Conservation (phyloP, 1,284 basidiomycete genomes). For the Chiua sp. region DNA sequence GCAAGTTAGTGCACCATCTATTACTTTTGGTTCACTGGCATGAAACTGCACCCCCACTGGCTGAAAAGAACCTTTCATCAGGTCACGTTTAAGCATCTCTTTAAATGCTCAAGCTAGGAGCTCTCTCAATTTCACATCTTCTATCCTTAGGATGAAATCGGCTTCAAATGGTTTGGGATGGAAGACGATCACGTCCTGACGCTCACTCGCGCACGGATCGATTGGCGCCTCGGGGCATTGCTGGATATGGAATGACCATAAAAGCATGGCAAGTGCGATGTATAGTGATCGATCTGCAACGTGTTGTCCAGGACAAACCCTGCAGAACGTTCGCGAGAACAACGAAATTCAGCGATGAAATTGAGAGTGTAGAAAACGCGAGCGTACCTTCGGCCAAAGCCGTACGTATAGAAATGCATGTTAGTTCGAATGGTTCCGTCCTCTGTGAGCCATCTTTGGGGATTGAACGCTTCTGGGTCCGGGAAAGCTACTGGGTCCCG, state of each 20-base stretch:
- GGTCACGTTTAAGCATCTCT: too few species aligned
- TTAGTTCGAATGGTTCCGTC: constrained; percentile 55
- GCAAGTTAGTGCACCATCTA: too few species aligned
- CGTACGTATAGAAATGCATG: constrained; percentile 57
- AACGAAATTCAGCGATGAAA: too few species aligned
- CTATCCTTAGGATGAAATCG: constrained; percentile 7
- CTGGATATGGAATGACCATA: constrained; percentile 19
- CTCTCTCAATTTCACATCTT: constrained; percentile 5
- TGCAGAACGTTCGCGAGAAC: too few species aligned
- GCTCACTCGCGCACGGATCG: constrained; percentile 6
- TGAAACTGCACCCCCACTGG: too few species aligned
- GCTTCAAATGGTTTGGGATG: constrained; percentile 11
- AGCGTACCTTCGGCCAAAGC: constrained; percentile 52
- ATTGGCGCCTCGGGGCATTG: constrained; percentile 13
- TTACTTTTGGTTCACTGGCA: too few species aligned
- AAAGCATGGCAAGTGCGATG: constrained; percentile 11
- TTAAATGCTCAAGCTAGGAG: too few species aligned
- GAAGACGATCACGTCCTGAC: not conserved
- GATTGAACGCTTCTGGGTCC: constrained; percentile 58
- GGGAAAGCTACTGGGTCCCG: constrained; percentile 60
- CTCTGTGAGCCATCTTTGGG: constrained; percentile 57
- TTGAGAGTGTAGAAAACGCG: too few species aligned
- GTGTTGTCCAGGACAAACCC: constrained; percentile 22
- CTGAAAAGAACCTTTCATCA: too few species aligned
- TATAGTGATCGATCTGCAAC: constrained; percentile 17